Evolutionary conservation across 495 filamentous ascomycete genomes (phyloP).

Genomic region (Neurospora sp.): DNA sequence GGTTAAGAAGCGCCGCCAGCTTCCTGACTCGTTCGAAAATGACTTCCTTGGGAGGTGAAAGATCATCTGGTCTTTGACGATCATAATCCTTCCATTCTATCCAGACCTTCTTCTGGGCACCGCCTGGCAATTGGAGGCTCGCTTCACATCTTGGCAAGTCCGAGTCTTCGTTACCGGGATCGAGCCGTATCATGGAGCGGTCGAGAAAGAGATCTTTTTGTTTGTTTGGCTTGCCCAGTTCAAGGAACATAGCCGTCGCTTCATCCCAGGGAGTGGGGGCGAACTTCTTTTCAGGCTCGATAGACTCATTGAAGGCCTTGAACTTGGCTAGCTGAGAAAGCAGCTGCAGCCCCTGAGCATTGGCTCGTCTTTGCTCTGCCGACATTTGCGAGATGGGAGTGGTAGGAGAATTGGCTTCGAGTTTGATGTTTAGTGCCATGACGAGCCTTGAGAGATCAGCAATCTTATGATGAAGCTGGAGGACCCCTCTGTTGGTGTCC

Average conservation of each 20-base stretch:
- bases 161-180: constrained; percentile 15
- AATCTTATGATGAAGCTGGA: constrained; percentile 34
- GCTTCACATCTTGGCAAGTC: constrained; percentile 29
- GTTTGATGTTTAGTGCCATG: constrained; percentile 27
- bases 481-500: constrained; percentile 35
- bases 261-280: constrained; percentile 15
- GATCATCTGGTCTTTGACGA: constrained; percentile 19
- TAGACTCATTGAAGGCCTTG: constrained; percentile 38
- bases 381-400: constrained; percentile 17
- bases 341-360: constrained; percentile 24
- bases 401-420: constrained; percentile 14
- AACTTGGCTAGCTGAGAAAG: constrained; percentile 35
- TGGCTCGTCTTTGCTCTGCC: constrained; percentile 18
- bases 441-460: constrained; percentile 30
- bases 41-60: constrained; percentile 22
- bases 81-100: constrained; percentile 41
- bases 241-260: constrained; percentile 21
- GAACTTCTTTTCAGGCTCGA: constrained; percentile 21
- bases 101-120: constrained; percentile 27
- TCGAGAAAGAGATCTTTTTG: constrained; percentile 23
- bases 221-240: constrained; percentile 20
- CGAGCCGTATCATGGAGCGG: constrained; percentile 21
- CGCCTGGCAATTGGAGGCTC: constrained; percentile 15
- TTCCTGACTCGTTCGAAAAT: constrained; percentile 29
- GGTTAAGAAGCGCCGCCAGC: constrained; percentile 30